phyloP scores from a whole-genome alignment of 139 green algal genomes.

The Chlamydomonas sphaeroides region DNA sequence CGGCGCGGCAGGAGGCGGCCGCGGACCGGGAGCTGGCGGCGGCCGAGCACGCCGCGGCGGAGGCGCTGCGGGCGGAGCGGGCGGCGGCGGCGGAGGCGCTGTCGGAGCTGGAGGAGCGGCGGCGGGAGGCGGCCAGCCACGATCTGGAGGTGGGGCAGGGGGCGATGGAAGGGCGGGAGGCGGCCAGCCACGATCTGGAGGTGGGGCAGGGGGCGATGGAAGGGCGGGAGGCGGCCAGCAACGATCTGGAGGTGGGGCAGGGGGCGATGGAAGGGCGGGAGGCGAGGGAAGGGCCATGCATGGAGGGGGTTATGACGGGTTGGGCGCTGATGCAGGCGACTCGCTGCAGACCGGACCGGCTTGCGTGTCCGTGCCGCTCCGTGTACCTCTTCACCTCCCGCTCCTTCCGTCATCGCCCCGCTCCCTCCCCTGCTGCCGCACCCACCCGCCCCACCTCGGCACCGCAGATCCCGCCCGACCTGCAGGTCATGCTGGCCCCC shows the following conservation, averaged over 20 bases:
- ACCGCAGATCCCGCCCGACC: conserved; percentile 7
- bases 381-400: no score
- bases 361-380: no score
- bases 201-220: no score
- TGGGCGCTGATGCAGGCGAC: no score
- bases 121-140: conserved; percentile 26
- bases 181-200: conserved; percentile 21
- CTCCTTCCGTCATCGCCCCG: no score
- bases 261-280: no score
- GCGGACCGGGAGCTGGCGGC: not conserved
- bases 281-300: no score
- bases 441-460: not conserved
- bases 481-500: not conserved
- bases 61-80: not conserved
- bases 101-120: conserved; percentile 34
- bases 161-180: no score
- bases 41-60: not conserved
- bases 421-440: not conserved
- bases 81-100: not conserved
- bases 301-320: no score
- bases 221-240: conserved; percentile 22
- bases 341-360: no score
- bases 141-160: conserved; percentile 35
- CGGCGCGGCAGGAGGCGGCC: not conserved
- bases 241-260: conserved; percentile 35